phyloP scores from a whole-genome alignment of 306 rosid genomes.

The Fragaria nilgerrensis region DNA sequence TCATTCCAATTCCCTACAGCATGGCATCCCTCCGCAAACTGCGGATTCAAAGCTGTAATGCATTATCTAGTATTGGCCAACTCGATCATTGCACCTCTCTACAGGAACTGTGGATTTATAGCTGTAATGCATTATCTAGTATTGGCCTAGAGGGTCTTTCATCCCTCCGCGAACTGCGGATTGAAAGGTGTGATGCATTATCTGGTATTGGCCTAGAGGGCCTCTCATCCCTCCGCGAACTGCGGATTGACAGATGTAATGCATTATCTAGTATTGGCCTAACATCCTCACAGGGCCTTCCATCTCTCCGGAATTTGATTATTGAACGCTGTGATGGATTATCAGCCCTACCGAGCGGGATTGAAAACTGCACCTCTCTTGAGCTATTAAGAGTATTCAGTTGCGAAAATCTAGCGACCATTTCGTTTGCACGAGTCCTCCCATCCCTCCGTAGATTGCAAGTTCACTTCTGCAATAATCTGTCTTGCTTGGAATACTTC shows the following conservation, averaged over 20 bases:
- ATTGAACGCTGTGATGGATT: not conserved
- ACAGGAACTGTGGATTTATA: too few relatives aligned
- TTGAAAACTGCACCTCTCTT: not conserved
- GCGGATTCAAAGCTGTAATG: too few relatives aligned
- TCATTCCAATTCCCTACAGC: too few relatives aligned
- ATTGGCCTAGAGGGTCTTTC: too few relatives aligned
- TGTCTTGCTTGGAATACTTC: not conserved
- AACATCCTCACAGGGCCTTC: not conserved
- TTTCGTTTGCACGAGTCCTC: not conserved
- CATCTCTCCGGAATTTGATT: not conserved
- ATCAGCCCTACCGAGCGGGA: not conserved
- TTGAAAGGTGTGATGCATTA: too few relatives aligned
- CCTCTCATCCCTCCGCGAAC: not conserved
- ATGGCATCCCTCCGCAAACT: too few relatives aligned
- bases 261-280: not conserved
- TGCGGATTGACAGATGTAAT: accelerated
- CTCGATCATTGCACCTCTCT: too few relatives aligned
- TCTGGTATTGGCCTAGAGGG: too few relatives aligned
- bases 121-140: too few relatives aligned
- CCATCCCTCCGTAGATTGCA: not conserved
- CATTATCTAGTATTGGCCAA: too few relatives aligned
- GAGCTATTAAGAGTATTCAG: accelerated
- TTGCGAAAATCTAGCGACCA: too few relatives aligned
- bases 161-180: too few relatives aligned
- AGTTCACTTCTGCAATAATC: accelerated